Percentiles rank a stretch among this genome's conserved stretches.
Conservation (phyloP, 257 asterid species). For the Ilex asprella region DNA sequence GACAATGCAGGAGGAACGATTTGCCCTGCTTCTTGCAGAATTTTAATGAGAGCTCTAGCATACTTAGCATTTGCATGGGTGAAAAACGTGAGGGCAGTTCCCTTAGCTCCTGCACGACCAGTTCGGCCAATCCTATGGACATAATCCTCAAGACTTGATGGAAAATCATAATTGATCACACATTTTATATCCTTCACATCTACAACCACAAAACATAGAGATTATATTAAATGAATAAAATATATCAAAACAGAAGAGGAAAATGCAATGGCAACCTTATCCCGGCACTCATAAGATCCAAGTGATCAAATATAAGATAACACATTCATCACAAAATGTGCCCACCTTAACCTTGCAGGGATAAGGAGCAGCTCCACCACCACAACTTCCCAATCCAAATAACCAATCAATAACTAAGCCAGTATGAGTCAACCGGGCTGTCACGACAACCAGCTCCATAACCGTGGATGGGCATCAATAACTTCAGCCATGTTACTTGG, state of each 20-base stretch:
- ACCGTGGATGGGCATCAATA: conserved; percentile 87
- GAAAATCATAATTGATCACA: conserved; percentile 85
- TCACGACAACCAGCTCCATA: conserved; percentile 62
- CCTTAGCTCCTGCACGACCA: conserved; percentile 92
- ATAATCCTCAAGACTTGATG: conserved; percentile 83
- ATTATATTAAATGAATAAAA: conserved; percentile 14
- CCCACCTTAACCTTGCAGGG: conserved; percentile 98
- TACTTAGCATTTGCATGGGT: conserved; percentile 65
- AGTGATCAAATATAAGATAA: conserved; percentile 49
- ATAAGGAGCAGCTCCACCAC: conserved; percentile 78
- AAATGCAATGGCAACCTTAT: conserved; percentile 62
- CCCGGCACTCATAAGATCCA: conserved; percentile 83
- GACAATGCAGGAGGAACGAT: conserved; percentile 71
- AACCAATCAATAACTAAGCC: conserved; percentile 40
- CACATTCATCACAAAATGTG: conserved; percentile 62
- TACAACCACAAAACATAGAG: conserved; percentile 24
- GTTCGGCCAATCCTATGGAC: conserved; percentile 95
- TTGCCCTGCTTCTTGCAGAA: conserved; percentile 81
- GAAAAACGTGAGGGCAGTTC: conserved; percentile 77
- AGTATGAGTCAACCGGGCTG: conserved; percentile 90
- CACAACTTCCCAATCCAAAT: conserved; percentile 41
- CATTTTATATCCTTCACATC: conserved; percentile 97
- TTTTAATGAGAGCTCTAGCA: conserved; percentile 64
- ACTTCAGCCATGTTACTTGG: conserved; percentile 42
- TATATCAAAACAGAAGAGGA: conserved; percentile 6